A percentile compares a stretch with the other conserved stretches of the same genome.
Conservation (phyloP, 2,329 filamentous ascomycete species). For the Aspergillus proliferans region DNA sequence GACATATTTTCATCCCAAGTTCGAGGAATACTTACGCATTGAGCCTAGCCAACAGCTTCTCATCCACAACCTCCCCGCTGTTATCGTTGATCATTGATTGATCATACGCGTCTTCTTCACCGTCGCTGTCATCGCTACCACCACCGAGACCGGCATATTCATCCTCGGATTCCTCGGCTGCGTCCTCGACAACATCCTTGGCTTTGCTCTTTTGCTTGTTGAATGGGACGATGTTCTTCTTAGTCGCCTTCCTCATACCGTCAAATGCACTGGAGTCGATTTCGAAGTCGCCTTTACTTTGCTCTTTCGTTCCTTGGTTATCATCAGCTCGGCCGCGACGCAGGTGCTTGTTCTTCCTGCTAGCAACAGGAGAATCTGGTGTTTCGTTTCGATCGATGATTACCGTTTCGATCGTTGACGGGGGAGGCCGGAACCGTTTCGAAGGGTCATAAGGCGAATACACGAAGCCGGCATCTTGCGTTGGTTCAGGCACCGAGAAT, state of each 20-base stretch:
- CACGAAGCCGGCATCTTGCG: constrained; percentile 74
- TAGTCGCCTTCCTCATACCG: constrained; percentile 61
- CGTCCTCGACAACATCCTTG: constrained; percentile 80
- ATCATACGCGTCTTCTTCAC: constrained; percentile 67
- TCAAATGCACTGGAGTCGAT: constrained; percentile 56
- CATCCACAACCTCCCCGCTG: constrained; percentile 68
- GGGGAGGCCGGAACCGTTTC: constrained; percentile 57
- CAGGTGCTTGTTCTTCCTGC: constrained; percentile 52
- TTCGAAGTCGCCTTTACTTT: constrained; percentile 30
- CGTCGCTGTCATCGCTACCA: constrained; percentile 77
- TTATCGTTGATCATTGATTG: constrained; percentile 88
- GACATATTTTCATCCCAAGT: constrained; percentile 2
- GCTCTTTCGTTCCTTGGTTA: constrained; percentile 42
- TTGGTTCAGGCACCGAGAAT: constrained; percentile 64
- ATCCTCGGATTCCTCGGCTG: constrained; percentile 95
- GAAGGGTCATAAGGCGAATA: constrained; percentile 64
- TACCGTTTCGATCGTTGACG: constrained; percentile 67
- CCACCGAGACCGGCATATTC: constrained; percentile 94
- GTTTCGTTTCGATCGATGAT: constrained; percentile 40
- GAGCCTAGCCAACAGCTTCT: constrained; percentile 74
- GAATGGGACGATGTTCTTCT: constrained; percentile 54
- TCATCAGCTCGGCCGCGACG: constrained; percentile 41
- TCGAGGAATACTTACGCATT: constrained; percentile 65
- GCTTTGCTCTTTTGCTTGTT: constrained; percentile 84
- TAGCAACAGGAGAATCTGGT: constrained; percentile 59